Evolutionary conservation across 805 yeast genomes (phyloP).

Genomic region (Geotrichum ghanense): DNA sequence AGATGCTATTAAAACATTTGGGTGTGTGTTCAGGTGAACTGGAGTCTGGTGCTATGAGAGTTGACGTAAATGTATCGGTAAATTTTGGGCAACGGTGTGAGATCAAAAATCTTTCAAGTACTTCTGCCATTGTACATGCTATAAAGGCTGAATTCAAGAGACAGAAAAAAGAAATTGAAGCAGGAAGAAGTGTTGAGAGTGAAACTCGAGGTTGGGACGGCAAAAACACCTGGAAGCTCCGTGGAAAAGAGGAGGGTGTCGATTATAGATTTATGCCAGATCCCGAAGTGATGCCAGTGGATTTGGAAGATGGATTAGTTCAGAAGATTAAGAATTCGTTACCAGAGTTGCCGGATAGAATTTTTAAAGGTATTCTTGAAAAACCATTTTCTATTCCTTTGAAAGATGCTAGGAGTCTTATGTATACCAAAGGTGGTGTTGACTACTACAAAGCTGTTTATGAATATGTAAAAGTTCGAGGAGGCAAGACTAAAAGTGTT

Average conservation of each 20-base stretch:
- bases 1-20: slow-evolving; percentile 53
- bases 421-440: slow-evolving; percentile 40
- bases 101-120: slow-evolving; percentile 78
- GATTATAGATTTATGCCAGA: slow-evolving; percentile 95
- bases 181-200: slow-evolving; percentile 26
- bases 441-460: slow-evolving; percentile 42
- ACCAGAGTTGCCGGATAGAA: slow-evolving; percentile 54
- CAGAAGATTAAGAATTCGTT: slow-evolving; percentile 27
- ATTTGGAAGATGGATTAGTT: slow-evolving; percentile 34
- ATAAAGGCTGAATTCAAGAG: slow-evolving; percentile 59
- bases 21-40: slow-evolving; percentile 80
- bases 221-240: slow-evolving; percentile 45
- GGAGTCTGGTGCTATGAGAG: slow-evolving; percentile 91
- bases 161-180: slow-evolving; percentile 42
- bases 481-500: slow-evolving; percentile 30
- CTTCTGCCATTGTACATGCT: slow-evolving; percentile 69
- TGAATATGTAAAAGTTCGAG: slow-evolving; percentile 16
- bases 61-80: slow-evolving; percentile 87
- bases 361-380: slow-evolving; percentile 34
- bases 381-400: slow-evolving; percentile 46
- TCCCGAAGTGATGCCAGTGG: slow-evolving; percentile 64
- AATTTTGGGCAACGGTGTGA: slow-evolving; percentile 61
- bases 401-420: slow-evolving; percentile 65
- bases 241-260: slow-evolving; percentile 69
- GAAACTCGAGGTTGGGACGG: slow-evolving; percentile 97